Percentiles rank a stretch among this genome's conserved stretches.
Conservation (phyloP, 805 yeast genomes). For the baker's yeast (Saccharomyces cerevisiae) region DNA sequence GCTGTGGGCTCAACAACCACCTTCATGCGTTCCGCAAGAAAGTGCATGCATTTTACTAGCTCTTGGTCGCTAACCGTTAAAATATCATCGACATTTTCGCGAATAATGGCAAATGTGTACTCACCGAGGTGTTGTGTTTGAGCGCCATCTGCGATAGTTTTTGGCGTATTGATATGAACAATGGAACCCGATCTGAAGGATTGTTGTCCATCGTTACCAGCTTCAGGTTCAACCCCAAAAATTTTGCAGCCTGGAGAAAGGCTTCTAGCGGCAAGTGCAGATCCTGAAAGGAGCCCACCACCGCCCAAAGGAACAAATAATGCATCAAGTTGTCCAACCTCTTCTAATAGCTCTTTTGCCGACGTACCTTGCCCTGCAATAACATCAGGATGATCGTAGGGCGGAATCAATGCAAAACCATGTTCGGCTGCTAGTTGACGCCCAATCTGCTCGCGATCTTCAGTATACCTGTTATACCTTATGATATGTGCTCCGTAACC, state of each 20-base stretch:
- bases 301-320: constrained; percentile 48
- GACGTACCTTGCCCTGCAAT: constrained; percentile 46
- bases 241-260: constrained; percentile 11
- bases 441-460: constrained; percentile 41
- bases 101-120: constrained; percentile 13
- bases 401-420: constrained; percentile 39
- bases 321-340: constrained; percentile 35
- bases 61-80: constrained; percentile 14
- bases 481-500: constrained; percentile 45
- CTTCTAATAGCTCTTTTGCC: constrained; percentile 39
- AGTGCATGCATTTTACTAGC: constrained; percentile 9
- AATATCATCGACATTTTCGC: constrained; percentile 11
- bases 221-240: constrained; percentile 17
- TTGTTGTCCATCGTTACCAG: constrained; percentile 15
- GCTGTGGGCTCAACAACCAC: constrained; percentile 17
- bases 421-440: constrained; percentile 31
- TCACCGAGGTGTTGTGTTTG: constrained; percentile 17
- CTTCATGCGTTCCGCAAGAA: constrained; percentile 17
- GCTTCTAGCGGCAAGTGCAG: constrained; percentile 13
- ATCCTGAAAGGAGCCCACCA: constrained; percentile 44
- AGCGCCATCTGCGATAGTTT: constrained; percentile 18
- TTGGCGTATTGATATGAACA: constrained; percentile 10
- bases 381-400: constrained; percentile 42
- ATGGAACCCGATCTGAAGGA: constrained; percentile 11
- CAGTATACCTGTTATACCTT: constrained; percentile 33